Conservation (phyloP, 768 basidiomycete species). For the Agrocybe chaxingu region DNA sequence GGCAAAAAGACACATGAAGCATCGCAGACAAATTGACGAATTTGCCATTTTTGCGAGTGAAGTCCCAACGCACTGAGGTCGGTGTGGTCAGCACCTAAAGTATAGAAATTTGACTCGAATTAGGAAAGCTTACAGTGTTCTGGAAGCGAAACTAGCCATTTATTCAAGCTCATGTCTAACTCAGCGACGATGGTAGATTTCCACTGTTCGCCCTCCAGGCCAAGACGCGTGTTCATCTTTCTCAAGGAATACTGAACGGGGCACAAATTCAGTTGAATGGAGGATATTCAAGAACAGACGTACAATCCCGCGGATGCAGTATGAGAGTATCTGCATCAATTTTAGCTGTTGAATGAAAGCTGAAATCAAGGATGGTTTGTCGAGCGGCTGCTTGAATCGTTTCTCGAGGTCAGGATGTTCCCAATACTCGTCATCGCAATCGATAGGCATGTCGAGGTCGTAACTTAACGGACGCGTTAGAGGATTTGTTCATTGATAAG, state of each 20-base stretch:
- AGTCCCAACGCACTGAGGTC: too few relatives aligned
- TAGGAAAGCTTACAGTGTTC: too few relatives aligned
- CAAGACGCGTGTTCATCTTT: not conserved
- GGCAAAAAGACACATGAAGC: too few relatives aligned
- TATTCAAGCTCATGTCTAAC: slow-evolving; percentile 12
- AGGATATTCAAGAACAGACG: slow-evolving; percentile 10
- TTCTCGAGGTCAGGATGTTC: slow-evolving; percentile 49
- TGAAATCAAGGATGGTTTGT: slow-evolving; percentile 50
- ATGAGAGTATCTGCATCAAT: slow-evolving; percentile 58
- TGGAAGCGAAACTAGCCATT: too few relatives aligned
- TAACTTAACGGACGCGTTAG: slow-evolving; percentile 41
- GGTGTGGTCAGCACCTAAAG: too few relatives aligned
- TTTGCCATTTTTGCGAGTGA: too few relatives aligned
- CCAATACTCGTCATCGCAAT: slow-evolving; percentile 74
- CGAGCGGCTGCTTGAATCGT: slow-evolving; percentile 65
- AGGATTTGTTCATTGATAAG: not conserved
- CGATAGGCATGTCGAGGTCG: slow-evolving; percentile 62
- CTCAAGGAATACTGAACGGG: not conserved
- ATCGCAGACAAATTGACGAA: too few relatives aligned
- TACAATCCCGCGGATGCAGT: slow-evolving; percentile 59
- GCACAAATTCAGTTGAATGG: not conserved
- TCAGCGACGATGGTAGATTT: not conserved
- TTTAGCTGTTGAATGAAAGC: slow-evolving; percentile 55
- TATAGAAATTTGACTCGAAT: too few relatives aligned
- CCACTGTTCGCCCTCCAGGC: not conserved